phyloP scores from a whole-genome alignment of 73 alveolate species.

The Diophrys sp. region DNA sequence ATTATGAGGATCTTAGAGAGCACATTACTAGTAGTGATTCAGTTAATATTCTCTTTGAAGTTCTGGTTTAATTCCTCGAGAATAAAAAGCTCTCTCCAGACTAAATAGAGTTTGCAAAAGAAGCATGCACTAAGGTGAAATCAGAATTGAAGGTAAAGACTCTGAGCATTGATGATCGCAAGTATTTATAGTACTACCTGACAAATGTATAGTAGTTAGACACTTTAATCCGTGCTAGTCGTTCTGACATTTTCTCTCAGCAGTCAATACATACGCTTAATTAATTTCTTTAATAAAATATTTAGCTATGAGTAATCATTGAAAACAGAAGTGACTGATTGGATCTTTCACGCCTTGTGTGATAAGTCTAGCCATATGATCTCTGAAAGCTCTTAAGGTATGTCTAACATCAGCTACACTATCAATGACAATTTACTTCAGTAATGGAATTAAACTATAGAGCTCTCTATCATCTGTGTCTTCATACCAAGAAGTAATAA shows the following conservation, averaged over 20 bases:
- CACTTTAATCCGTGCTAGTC: no score
- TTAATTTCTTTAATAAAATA: no score
- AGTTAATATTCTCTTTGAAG: not conserved
- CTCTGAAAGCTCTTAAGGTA: slow-evolving; percentile 60
- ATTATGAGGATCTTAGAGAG: not conserved
- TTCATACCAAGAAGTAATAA: slow-evolving; percentile 87
- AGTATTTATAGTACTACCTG: not conserved
- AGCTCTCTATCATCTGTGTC: slow-evolving; percentile 88
- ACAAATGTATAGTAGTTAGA: not conserved
- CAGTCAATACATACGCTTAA: no score
- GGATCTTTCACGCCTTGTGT: slow-evolving; percentile 9
- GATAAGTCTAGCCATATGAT: slow-evolving; percentile 33
- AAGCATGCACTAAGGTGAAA: not conserved
- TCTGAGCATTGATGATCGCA: not conserved
- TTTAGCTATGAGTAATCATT: no score
- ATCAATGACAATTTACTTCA: slow-evolving; percentile 63
- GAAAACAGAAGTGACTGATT: not conserved
- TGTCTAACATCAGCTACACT: slow-evolving; percentile 75
- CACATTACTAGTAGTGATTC: not conserved
- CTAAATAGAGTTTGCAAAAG: not conserved
- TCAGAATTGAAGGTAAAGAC: not conserved
- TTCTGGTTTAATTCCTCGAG: not conserved
- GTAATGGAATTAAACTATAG: slow-evolving; percentile 71
- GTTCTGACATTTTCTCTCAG: no score
- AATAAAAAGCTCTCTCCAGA: not conserved